Evolutionary conservation across 2,329 filamentous ascomycete species (phyloP), one percentile per base, ranked within the genome.

Genomic region (Davidsoniella virescens): DNA sequence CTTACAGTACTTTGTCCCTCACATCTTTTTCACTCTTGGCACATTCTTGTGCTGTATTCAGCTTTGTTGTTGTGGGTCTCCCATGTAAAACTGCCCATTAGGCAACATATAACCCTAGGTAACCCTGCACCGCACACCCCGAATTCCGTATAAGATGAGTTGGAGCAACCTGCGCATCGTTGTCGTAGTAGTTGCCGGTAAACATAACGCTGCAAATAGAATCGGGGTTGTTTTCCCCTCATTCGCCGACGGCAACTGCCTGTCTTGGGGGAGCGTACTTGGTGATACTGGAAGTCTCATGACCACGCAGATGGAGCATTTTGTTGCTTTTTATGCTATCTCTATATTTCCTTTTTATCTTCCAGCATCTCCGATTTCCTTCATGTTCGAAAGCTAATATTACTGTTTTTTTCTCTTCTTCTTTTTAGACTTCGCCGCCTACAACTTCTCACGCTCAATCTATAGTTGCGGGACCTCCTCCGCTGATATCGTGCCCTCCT

Each of bases 191-290:
- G 29, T 33, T 33, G 12, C 29, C 12, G 29, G 12, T 0, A 33
- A 23, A 33, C 29, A 12, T 8, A 12, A 33, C 29, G 10, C 29
- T 33, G 29, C 29, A 33, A 9, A 33, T 12, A 33, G 29, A 33
- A 33, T 33, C 29, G 29, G 29, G 29, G 29, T 16, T 47, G 44
- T n/a, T n/a, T 43, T 49, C 47, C 40, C 47, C 47, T 49, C 47
- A 49, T 36, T 23, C 40, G 18, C 20, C 40, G 16, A 49, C 33
- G 40, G 29, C 25, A 40, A 18, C 39, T 33, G 37, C 17, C 18
- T 49, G 23, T 39, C 29, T 36, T 49, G 47, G 33, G 47, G 33
- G 8, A 29, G 9, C 29, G 10, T 33, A 6, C 9, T 9, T 33
- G 29, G 29, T 33, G 29, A 33, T 8, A 33, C 9, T 33, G 29